Base-by-base conservation (phyloP, 1,139 yeast genomes). In the Taphrina flavorubra region DNA sequence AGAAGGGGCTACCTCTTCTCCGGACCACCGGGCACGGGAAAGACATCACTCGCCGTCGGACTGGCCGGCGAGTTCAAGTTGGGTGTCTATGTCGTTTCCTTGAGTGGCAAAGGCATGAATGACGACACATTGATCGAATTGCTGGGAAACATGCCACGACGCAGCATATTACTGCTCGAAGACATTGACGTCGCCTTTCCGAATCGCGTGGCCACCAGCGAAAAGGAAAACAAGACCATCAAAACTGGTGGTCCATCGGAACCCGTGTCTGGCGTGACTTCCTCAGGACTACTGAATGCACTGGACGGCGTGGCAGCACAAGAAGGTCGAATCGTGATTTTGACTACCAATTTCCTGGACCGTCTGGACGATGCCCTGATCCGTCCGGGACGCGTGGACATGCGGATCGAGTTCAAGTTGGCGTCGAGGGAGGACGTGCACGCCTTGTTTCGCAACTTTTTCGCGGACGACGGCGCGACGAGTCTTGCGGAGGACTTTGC, bases 11-110 rank as follows among this genome's bases (percentile, higher is more conserved):
- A 94, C 76, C 81, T 94, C 65, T 80, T 94, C 47, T 92, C 90
- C 78, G 99, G 99, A 0, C 99, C 99, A 0, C 99, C 99, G 0
- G 99, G 99, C 0, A 87, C 95, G 73, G 99, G 99, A 68, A 94
- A 94, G 77, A 92, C 98, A 0, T 89, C 97, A 74, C 90, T 91
- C 72, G 94, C 94, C 70, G 98, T 92, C 77, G 97, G 99, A 0
- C 81, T 94, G 69, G 99, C 99, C 0, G 99, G 98, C 39, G 96
- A 92, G 73, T 82, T 94, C 75, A 97, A 95, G 78, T 94, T 94
- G 79, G 92, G 92, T 77, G 94, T 94, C 74, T 95, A 99, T 77
- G 89, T 94, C 53, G 81, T 94, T 78, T 94, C 94, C 75, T 82
- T 94, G 63, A 87, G 97, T 31, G 99, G 94, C 76, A 87, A 89